Percentiles rank a stretch among this genome's conserved stretches.
Evolutionary conservation across 2,329 filamentous ascomycete species (phyloP).

Genomic region (Aspergillus fructus): DNA sequence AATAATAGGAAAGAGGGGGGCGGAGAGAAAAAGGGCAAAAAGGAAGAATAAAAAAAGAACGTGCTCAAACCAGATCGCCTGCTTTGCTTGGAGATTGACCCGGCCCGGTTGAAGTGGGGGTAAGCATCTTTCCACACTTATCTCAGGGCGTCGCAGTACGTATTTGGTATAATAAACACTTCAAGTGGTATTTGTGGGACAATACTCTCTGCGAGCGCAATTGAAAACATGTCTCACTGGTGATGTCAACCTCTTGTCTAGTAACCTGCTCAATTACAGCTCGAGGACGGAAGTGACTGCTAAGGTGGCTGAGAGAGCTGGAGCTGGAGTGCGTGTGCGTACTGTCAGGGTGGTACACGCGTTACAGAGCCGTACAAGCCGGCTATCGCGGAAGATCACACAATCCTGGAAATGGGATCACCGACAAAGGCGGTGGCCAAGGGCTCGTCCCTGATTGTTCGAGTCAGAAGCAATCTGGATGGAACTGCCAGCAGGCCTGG

Average conservation of each 20-base stretch:
- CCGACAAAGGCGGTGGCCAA: conserved; percentile 5
- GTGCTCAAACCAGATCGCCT: conserved; percentile 26
- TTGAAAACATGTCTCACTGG: too few species aligned
- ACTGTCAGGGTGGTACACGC: conserved; percentile 8
- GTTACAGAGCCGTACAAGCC: conserved; percentile 11
- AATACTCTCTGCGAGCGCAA: too few species aligned
- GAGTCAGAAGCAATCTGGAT: neutral
- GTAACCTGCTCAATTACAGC: too few species aligned
- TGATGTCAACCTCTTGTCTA: too few species aligned
- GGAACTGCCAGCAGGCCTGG: neutral
- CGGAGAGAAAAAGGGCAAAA: conserved; percentile 15
- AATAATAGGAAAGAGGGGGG: conserved; percentile 13
- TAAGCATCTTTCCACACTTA: neutral
- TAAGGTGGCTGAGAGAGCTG: conserved; percentile 13
- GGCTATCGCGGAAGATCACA: conserved; percentile 27
- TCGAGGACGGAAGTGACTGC: conserved; percentile 12
- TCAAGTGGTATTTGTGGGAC: too few species aligned
- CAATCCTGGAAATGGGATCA: conserved; percentile 12
- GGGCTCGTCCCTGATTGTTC: neutral
- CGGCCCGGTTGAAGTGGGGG: conserved; percentile 18
- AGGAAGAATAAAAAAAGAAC: conserved; percentile 23
- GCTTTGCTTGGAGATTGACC: conserved; percentile 22
- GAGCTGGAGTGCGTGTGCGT: conserved; percentile 23
- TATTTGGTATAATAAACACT: neutral
- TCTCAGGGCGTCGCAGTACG: neutral